A percentile compares a stretch with the other conserved stretches of the same genome.
Evolutionary conservation across 2,329 filamentous ascomycete species (phyloP).

Genomic region (Sporothrix inflata): DNA sequence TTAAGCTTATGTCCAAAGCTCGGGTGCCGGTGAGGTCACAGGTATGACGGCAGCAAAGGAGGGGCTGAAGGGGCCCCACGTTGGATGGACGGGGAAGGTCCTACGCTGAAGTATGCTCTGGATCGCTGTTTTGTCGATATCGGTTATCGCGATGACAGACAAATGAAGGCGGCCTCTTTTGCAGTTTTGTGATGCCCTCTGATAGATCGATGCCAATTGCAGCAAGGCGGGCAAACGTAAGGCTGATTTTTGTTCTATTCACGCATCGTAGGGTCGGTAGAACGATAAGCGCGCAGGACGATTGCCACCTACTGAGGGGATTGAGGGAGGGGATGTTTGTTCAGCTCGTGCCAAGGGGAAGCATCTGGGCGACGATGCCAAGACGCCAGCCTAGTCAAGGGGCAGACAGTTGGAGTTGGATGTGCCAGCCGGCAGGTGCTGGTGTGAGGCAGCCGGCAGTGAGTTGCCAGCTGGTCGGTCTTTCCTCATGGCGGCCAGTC

Average conservation of each 20-base stretch:
- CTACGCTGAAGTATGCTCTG: background rate
- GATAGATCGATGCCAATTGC: background rate
- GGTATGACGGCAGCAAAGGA: conserved; percentile 24
- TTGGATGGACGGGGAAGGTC: conserved; percentile 18
- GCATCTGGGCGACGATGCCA: conserved; percentile 19
- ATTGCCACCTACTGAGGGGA: background rate
- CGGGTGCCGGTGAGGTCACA: background rate
- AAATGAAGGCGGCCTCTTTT: conserved; percentile 19
- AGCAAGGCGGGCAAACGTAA: background rate
- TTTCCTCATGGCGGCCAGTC: background rate
- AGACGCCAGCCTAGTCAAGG: conserved; percentile 6
- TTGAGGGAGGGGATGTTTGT: background rate
- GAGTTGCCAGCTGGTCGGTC: conserved; percentile 6
- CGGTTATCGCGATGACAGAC: background rate
- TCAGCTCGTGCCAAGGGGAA: conserved; percentile 24
- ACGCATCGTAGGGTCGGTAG: background rate
- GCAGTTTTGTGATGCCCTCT: background rate
- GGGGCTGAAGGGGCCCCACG: conserved; percentile 27
- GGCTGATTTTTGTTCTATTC: conserved; percentile 12
- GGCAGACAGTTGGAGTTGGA: background rate
- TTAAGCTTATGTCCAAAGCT: conserved; percentile 26
- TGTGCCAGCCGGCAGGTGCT: conserved; percentile 13
- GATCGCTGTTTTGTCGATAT: conserved; percentile 1
- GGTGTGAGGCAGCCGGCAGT: conserved; percentile 11
- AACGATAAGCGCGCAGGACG: background rate